phyloP scores from a whole-genome alignment of 73 alveolate genomes.

The Uronychia binucleata region DNA sequence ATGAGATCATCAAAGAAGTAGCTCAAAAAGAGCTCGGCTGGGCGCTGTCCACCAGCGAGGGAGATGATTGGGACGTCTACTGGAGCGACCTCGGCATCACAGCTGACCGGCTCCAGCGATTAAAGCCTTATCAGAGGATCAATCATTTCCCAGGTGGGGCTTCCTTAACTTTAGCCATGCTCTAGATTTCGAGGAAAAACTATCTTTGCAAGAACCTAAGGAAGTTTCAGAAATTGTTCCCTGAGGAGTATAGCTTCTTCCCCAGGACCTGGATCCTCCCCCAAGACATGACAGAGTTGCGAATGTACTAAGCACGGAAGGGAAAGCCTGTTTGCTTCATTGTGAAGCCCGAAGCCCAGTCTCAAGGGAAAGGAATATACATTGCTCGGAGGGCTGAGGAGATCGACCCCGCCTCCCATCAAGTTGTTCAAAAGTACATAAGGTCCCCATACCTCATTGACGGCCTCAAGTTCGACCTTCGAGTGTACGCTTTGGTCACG shows the following conservation, averaged over 20 bases:
- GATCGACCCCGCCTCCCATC: slow-evolving; percentile 18
- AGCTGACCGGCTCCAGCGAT: slow-evolving; percentile 48
- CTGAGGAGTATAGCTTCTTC: slow-evolving; percentile 53
- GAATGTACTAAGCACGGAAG: slow-evolving; percentile 12
- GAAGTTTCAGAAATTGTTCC: slow-evolving; percentile 46
- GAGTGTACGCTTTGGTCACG: slow-evolving; percentile 81
- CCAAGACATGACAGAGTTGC: slow-evolving; percentile 46
- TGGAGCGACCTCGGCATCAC: slow-evolving; percentile 60
- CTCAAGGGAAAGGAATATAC: slow-evolving; percentile 42
- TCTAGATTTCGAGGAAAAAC: slow-evolving; percentile 54
- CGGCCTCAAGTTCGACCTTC: slow-evolving; percentile 78
- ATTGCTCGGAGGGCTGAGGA: slow-evolving; percentile 13
- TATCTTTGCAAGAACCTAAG: slow-evolving; percentile 60
- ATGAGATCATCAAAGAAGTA: slow-evolving; percentile 58
- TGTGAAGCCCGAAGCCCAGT: slow-evolving; percentile 34
- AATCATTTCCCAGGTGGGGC: slow-evolving; percentile 58
- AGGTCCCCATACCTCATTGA: slow-evolving; percentile 78
- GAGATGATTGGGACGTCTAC: slow-evolving; percentile 64
- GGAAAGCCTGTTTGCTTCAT: slow-evolving; percentile 19
- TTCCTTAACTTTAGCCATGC: slow-evolving; percentile 21
- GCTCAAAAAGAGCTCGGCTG: slow-evolving; percentile 56
- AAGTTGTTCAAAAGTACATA: slow-evolving; percentile 75
- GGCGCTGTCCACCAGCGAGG: slow-evolving; percentile 41
- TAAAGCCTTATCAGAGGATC: slow-evolving; percentile 61
- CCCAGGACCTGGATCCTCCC: slow-evolving; percentile 70